Evolutionary conservation across 179 eudicot genomes (phyloP).

Genomic region (Monotropa hypopitys): DNA sequence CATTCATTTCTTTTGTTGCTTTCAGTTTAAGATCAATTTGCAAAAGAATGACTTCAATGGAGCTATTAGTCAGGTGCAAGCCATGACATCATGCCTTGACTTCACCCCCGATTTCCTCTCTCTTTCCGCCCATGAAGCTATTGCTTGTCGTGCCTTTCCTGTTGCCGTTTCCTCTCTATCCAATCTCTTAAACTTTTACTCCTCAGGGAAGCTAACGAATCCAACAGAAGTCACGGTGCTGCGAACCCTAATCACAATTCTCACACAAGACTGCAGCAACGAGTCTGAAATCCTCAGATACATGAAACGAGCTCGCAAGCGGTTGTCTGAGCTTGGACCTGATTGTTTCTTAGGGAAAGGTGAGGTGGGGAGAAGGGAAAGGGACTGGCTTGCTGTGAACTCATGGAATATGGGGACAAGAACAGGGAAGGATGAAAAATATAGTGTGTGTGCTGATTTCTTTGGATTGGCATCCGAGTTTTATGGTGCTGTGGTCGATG

Average conservation of each 20-base stretch:
- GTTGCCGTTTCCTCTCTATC: constrained; percentile 70
- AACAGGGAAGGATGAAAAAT: constrained; percentile 44
- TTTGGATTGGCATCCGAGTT: constrained; percentile 63
- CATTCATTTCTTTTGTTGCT: constrained; percentile 8
- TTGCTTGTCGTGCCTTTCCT: constrained; percentile 60
- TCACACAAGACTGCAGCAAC: constrained; percentile 47
- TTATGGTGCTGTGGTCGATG: constrained; percentile 42
- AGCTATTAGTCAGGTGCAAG: constrained; percentile 71
- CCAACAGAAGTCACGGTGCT: constrained; percentile 53
- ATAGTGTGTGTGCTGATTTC: constrained; percentile 54
- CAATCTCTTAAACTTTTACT: constrained; percentile 58
- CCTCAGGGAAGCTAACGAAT: constrained; percentile 59
- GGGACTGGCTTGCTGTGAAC: constrained; percentile 62
- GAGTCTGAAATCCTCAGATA: constrained; percentile 50
- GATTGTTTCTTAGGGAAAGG: constrained; percentile 72
- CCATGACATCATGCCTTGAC: constrained; percentile 73
- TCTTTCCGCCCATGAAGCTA: constrained; percentile 85
- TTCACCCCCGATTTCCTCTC: constrained; percentile 68
- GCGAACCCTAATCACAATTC: constrained; percentile 53
- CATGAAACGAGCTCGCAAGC: constrained; percentile 51
- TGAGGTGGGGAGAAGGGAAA: constrained; percentile 78
- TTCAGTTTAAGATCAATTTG: constrained; percentile 76
- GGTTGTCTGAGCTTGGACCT: constrained; percentile 54
- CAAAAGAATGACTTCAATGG: constrained; percentile 57
- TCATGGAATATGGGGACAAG: constrained; percentile 65